Base-by-base conservation (phyloP, 2,329 filamentous ascomycete genomes). In the Ascochyta lentis region DNA sequence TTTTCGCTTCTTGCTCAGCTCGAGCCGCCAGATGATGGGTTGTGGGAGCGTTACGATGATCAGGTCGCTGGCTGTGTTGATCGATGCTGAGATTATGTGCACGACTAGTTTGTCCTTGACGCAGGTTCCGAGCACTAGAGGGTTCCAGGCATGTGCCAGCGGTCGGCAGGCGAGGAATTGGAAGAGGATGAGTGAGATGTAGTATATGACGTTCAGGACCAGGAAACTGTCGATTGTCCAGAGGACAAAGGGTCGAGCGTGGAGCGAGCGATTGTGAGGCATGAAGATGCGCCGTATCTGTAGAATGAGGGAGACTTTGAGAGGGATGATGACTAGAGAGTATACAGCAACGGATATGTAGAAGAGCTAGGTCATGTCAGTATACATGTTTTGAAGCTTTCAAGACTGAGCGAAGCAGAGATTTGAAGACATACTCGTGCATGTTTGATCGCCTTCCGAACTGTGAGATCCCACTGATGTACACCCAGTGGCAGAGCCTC, bases 61-160 rank as follows among this genome's bases (percentile, higher is more conserved):
- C 3, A 66, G 34, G 40, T 67, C 66, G 38, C 60, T 63, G 9
- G 54, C 54, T 6, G 53, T 59, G 51, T 68, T 68, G 52, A 64
- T 58, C 15, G 49, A 40, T 2, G 63, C 61, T 5, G 57, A 58
- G 4, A 56, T 43, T 31, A 68, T 59, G 49, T 64, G 59, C 10
- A 67, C 41, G 19, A 62, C 35, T 4, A 59, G 7, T 10, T 46
- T 52, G 51, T 66, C 52, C 16, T 56, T 33, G 13, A 61, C 61
- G 8, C 56, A 49, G 6, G 50, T 56, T 1, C 56, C 61, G 4
- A 34, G 26, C 16, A 66, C 15, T 4, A 56, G 49, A 9, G 57
- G 41, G 47, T 68, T 60, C 56, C 60, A 67, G 23, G 51, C 49
- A 19, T 54, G 58, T 13, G 47, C 40, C 35, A 62, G 40, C 7